Conservation (phyloP, 2,329 filamentous ascomycete species). For the Aureobasidium mangrovei region DNA sequence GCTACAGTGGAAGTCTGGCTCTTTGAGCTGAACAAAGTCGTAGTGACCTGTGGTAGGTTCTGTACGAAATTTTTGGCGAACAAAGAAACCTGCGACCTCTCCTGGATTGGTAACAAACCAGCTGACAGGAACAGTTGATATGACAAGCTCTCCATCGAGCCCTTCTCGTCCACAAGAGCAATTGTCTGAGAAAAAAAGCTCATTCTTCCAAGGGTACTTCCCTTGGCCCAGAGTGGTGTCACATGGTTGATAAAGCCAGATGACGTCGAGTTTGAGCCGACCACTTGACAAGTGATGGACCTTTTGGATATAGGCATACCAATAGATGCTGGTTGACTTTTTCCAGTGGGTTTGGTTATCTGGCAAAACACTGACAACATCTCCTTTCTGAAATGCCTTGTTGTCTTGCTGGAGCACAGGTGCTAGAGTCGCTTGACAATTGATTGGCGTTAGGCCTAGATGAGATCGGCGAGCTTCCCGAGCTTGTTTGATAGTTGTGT, state of each 20-base stretch:
- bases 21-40: constrained; percentile 52
- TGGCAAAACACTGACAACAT: constrained; percentile 41
- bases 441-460: constrained; percentile 22
- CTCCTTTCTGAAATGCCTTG: constrained; percentile 33
- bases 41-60: constrained; percentile 37
- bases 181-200: constrained; percentile 68
- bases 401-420: no score
- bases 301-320: constrained; percentile 62
- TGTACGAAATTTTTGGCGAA: constrained; percentile 60
- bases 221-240: constrained; percentile 63
- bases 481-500: constrained; percentile 23
- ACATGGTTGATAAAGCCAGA: constrained; percentile 64
- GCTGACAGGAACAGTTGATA: constrained; percentile 49
- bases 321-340: constrained; percentile 41
- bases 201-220: constrained; percentile 61
- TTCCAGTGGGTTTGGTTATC: constrained; percentile 50
- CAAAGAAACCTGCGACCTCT: constrained; percentile 45
- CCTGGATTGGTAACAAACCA: constrained; percentile 46
- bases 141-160: constrained; percentile 48
- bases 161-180: constrained; percentile 56
- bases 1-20: constrained; percentile 48
- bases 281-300: constrained; percentile 35
- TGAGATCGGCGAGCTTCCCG: constrained; percentile 1
- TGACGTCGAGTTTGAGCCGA: constrained; percentile 47
- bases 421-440: neutral